Evolutionary conservation across 148 eudicot species (phyloP), one percentile per base, ranked within the genome.

Genomic region (Heliamphora exappendiculata): DNA sequence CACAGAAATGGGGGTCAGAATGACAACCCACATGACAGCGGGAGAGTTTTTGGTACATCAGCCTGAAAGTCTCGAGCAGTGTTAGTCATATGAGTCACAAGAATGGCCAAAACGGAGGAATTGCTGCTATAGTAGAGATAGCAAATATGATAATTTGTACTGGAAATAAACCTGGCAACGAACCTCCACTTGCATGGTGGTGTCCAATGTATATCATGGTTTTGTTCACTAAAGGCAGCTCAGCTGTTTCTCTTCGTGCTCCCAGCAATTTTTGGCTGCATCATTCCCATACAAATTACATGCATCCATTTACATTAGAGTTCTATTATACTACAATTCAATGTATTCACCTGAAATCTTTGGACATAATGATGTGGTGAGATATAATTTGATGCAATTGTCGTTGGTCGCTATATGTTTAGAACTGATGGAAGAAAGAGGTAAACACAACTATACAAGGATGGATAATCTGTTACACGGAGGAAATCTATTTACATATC

Each of bases 161-260:
- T 37, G 65, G 77, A 72, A 66, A 73, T 74, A 37, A 79, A 85
- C 89, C 87, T 84, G 85, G 9, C 33, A 78, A 78, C 80, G 76
- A 63, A 62, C 33, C 75, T 70, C 86, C 80, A 10, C 67, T 81
- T 36, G 81, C 50, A 67, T 73, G 93, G 69, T 53, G 79, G 42
- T 78, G 74, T 65, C 86, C 86, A 33, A 91, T 72, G 73, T 93
- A 81, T 97, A 95, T 91, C 94, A 89, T 91, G 19, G 93, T 74
- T 78, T 89, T 89, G 87, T 96, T 96, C 78, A 96, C 91, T 67
- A 96, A 72, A 37, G 99, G 99, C 73, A 93, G 89, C 72, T 96
- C 99, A 5, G 94, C 99, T 8, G 86, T 82, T 81, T 91, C 90
- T 69, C 84, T 89, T 77, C 85, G 74, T 20, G 76, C 75, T 63